phyloP scores from a whole-genome alignment of 1,284 basidiomycete species.

The Trichosporon inkin region DNA sequence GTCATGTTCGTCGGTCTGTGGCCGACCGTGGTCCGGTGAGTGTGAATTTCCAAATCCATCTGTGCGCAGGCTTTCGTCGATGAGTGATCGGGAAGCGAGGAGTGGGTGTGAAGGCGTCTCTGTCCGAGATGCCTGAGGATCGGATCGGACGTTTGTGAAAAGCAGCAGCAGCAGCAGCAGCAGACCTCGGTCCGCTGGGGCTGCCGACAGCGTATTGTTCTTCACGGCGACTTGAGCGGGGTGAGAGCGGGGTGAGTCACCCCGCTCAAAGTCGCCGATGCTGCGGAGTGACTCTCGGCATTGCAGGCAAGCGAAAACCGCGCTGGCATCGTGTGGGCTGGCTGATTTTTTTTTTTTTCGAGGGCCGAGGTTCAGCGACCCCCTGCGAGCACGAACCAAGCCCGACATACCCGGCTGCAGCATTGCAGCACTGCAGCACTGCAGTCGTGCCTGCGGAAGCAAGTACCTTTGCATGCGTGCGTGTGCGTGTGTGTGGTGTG shows the following conservation, averaged over 20 bases:
- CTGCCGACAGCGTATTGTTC: too few relatives aligned
- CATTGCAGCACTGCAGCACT: too few relatives aligned
- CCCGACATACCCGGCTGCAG: too few relatives aligned
- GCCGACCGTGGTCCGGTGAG: conserved; percentile 72
- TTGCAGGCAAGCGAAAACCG: background rate
- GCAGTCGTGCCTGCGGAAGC: too few relatives aligned
- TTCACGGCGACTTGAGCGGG: background rate
- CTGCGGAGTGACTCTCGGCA: background rate
- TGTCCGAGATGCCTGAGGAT: background rate
- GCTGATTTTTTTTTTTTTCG: too few relatives aligned
- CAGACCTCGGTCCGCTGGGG: background rate
- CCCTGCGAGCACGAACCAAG: too few relatives aligned
- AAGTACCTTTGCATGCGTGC: too few relatives aligned
- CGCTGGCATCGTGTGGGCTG: background rate
- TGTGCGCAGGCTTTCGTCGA: background rate
- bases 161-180: too few relatives aligned
- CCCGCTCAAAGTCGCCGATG: background rate
- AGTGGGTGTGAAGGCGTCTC: background rate
- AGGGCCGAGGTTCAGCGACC: too few relatives aligned
- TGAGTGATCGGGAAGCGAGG: background rate
- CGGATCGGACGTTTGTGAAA: too few relatives aligned
- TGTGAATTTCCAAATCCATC: conserved; percentile 13
- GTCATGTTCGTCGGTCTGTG: conserved; percentile 72
- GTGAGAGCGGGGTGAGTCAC: background rate
- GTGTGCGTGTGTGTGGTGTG: too few relatives aligned